A percentile compares a stretch with the other conserved stretches of the same genome.
phyloP scores from a whole-genome alignment of 1,284 basidiomycete genomes.

The Malassezia arunalokei region DNA sequence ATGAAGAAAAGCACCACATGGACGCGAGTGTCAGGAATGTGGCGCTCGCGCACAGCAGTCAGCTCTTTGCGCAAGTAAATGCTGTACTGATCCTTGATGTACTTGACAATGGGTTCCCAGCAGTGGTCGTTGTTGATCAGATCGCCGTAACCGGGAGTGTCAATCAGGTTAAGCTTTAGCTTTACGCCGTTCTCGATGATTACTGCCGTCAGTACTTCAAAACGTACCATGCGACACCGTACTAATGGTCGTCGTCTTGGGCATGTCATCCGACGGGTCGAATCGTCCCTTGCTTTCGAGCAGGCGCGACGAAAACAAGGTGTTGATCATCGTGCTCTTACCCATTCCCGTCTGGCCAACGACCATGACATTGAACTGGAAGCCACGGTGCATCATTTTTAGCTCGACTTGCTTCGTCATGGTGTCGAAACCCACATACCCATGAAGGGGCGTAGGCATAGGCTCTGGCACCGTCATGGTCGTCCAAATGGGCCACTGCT shows the following conservation, averaged over 20 bases:
- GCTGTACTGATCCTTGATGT: slow-evolving; percentile 98
- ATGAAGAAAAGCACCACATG: slow-evolving; percentile 98
- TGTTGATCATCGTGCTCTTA: slow-evolving; percentile 97
- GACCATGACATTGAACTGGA: slow-evolving; percentile 71
- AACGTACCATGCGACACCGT: slow-evolving; percentile 77
- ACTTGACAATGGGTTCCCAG: slow-evolving; percentile 98
- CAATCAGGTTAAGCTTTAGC: slow-evolving; percentile 91
- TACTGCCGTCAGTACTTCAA: slow-evolving; percentile 51
- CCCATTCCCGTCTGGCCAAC: slow-evolving; percentile 90
- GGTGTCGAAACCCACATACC: slow-evolving; percentile 47
- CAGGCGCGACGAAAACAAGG: slow-evolving; percentile 92
- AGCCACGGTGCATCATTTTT: slow-evolving; percentile 96
- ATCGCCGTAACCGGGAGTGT: slow-evolving; percentile 97
- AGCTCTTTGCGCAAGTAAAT: slow-evolving; percentile 97
- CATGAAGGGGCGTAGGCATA: slow-evolving; percentile 34
- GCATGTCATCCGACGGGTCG: slow-evolving; percentile 69
- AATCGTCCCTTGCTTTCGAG: slow-evolving; percentile 93
- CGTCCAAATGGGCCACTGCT: not conserved
- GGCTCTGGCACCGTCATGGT: slow-evolving; percentile 13
- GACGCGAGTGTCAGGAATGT: slow-evolving; percentile 94
- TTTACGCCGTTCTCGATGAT: slow-evolving; percentile 81
- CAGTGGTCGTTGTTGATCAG: slow-evolving; percentile 98
- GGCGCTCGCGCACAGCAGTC: slow-evolving; percentile 93
- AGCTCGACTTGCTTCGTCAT: slow-evolving; percentile 97
- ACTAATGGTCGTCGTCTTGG: slow-evolving; percentile 93